Conservation (phyloP, 345 rosid species). For the Boechera stricta region DNA sequence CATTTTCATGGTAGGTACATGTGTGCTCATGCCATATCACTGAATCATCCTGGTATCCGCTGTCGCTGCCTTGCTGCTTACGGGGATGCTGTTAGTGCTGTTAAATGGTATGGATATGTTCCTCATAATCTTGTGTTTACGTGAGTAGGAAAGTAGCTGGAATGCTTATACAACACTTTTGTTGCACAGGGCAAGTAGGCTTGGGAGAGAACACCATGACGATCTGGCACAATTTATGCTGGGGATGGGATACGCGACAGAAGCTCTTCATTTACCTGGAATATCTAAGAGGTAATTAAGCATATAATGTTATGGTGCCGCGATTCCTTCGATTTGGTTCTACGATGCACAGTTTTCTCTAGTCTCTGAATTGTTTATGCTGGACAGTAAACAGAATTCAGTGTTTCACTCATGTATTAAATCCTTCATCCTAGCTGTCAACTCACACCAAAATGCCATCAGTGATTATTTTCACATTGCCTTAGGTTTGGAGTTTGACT, state of each 20-base stretch:
- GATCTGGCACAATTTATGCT: conserved; percentile 97
- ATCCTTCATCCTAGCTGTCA: not conserved
- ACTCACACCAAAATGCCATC: conserved; percentile 18
- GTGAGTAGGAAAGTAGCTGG: conserved; percentile 16
- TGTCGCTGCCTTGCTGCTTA: conserved; percentile 98
- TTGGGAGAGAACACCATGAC: conserved; percentile 98
- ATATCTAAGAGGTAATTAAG: conserved; percentile 85
- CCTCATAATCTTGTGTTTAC: conserved; percentile 24
- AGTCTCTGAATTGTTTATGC: conserved; percentile 23
- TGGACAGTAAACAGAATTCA: not conserved
- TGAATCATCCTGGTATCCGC: conserved; percentile 97
- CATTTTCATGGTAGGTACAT: conserved; percentile 67
- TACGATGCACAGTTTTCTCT: conserved; percentile 7
- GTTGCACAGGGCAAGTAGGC: conserved; percentile 92
- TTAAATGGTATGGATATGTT: conserved; percentile 71
- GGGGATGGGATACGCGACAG: conserved; percentile 99
- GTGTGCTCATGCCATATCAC: conserved; percentile 96
- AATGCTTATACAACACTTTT: conserved; percentile 26
- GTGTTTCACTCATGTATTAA: conserved; percentile 4
- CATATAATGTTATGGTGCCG: conserved; percentile 13
- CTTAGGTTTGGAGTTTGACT: not conserved
- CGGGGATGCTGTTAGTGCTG: conserved; percentile 98
- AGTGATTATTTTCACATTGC: conserved; percentile 19
- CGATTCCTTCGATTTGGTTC: conserved; percentile 19
- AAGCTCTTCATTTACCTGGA: conserved; percentile 99